Evolutionary conservation across 495 filamentous ascomycete species (phyloP).

Genomic region (Penicillium egyptiacum): DNA sequence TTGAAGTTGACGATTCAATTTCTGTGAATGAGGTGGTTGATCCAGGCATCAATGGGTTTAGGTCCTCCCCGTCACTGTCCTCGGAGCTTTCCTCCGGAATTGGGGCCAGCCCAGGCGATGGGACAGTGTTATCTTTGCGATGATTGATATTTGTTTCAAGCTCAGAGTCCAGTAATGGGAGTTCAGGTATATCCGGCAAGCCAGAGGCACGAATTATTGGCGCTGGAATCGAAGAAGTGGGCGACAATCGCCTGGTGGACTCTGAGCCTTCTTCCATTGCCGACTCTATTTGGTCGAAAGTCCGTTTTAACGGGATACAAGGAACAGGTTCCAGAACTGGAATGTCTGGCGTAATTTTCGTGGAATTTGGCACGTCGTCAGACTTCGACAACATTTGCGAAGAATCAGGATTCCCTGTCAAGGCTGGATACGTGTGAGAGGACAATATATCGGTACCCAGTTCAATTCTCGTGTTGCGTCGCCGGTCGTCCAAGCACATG

Average conservation of each 20-base stretch:
- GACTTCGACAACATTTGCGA: background rate
- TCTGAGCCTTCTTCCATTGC: background rate
- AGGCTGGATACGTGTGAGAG: background rate
- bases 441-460: conserved; percentile 12
- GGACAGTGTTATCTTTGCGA: background rate
- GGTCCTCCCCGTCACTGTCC: background rate
- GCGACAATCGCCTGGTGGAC: background rate
- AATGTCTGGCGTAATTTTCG: background rate
- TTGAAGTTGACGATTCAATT: background rate
- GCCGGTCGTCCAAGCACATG: conserved; percentile 11
- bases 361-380: background rate
- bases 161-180: background rate
- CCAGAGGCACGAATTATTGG: no score
- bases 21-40: background rate
- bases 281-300: conserved; percentile 2
- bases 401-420: background rate
- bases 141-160: no score
- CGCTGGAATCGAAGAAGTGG: no score
- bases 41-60: no score
- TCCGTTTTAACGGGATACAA: background rate
- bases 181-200: background rate
- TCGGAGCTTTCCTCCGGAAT: conserved; percentile 18
- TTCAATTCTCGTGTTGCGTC: conserved; percentile 1
- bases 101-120: conserved; percentile 12
- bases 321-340: background rate